Percentiles rank a stretch among this genome's conserved stretches.
Evolutionary conservation across 2,329 filamentous ascomycete genomes (phyloP).

Genomic region (Colletotrichum simmondsii): DNA sequence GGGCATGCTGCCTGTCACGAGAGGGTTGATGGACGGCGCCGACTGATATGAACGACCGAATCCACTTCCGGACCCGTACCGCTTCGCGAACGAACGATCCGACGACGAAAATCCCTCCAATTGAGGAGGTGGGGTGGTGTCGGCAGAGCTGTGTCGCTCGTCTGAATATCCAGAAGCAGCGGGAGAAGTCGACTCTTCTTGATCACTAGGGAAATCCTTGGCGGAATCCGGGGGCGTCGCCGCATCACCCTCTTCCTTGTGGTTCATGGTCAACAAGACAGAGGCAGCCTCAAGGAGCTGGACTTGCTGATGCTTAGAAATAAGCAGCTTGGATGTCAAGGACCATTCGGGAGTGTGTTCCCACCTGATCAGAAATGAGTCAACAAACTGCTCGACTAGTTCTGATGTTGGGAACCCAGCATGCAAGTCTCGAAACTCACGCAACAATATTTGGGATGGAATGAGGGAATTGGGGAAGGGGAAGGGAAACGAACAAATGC

Average conservation of each 20-base stretch:
- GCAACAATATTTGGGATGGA: slow-evolving; percentile 36
- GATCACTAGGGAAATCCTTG: slow-evolving; percentile 79
- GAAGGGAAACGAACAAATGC: slow-evolving; percentile 94
- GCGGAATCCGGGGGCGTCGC: slow-evolving; percentile 73
- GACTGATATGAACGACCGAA: slow-evolving; percentile 88
- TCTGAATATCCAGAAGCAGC: slow-evolving; percentile 83
- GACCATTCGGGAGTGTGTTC: slow-evolving; percentile 99
- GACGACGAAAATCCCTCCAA: slow-evolving; percentile 69
- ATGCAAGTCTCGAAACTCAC: slow-evolving; percentile 42
- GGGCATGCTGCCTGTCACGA: slow-evolving; percentile 62
- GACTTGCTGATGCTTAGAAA: slow-evolving; percentile 99
- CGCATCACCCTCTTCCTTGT: slow-evolving; percentile 56
- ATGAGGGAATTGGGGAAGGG: slow-evolving; percentile 53
- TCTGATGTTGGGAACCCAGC: neutral
- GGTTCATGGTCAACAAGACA: slow-evolving; percentile 93
- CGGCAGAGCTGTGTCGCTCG: slow-evolving; percentile 83
- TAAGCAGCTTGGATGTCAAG: slow-evolving; percentile 94
- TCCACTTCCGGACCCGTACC: slow-evolving; percentile 66
- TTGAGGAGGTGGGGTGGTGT: slow-evolving; percentile 91
- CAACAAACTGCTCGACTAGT: slow-evolving; percentile 36
- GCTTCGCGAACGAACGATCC: slow-evolving; percentile 63
- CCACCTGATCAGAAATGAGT: slow-evolving; percentile 75
- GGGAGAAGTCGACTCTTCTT: slow-evolving; percentile 78
- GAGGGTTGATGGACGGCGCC: slow-evolving; percentile 63
- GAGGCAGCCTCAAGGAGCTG: slow-evolving; percentile 96